Percentiles rank a stretch among this genome's conserved stretches.
These are phyloP conservation scores for Leccinum pellstonianum DNA, from an alignment of 768 basidiomycete species.

Conservation along the genomic window DNA sequence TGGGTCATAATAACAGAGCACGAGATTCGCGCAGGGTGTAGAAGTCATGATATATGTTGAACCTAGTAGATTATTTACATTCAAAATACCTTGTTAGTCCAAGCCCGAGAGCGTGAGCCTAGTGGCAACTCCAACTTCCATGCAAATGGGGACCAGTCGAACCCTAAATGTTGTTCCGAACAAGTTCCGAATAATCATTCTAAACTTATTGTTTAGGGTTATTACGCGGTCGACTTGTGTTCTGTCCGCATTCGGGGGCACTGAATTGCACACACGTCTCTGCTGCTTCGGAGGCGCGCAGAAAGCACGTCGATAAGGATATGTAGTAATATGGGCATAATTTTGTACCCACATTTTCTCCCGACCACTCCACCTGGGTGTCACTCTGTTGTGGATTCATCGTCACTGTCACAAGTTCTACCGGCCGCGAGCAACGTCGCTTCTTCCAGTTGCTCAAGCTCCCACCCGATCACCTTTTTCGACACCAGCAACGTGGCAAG, in stretches of 20 bases:
- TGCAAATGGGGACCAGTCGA: no score
- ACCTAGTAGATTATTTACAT: no score
- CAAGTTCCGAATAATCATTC: no score
- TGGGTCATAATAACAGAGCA: no score
- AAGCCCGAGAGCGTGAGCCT: no score
- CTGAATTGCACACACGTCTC: not conserved
- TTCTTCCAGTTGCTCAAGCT: slow-evolving; percentile 63
- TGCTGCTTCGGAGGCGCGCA: slow-evolving; percentile 5
- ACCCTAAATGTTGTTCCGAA: no score
- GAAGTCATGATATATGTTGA: no score
- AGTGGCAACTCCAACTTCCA: no score
- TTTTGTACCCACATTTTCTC: slow-evolving; percentile 2
- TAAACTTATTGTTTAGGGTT: no score
- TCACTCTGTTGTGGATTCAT: slow-evolving; percentile 46
- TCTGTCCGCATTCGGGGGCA: not conserved
- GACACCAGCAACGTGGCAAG: slow-evolving; percentile 43
- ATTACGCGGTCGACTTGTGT: no score
- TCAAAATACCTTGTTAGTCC: no score
- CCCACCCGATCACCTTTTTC: slow-evolving; percentile 67
- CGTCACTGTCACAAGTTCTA: slow-evolving; percentile 65
- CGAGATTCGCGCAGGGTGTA: no score
- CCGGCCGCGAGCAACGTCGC: slow-evolving; percentile 41
- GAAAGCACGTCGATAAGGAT: not conserved
- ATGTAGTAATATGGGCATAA: not conserved
- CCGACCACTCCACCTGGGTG: slow-evolving; percentile 6